Conservation (phyloP, 441 rosid genomes). For the Gossypium gossypioides region DNA sequence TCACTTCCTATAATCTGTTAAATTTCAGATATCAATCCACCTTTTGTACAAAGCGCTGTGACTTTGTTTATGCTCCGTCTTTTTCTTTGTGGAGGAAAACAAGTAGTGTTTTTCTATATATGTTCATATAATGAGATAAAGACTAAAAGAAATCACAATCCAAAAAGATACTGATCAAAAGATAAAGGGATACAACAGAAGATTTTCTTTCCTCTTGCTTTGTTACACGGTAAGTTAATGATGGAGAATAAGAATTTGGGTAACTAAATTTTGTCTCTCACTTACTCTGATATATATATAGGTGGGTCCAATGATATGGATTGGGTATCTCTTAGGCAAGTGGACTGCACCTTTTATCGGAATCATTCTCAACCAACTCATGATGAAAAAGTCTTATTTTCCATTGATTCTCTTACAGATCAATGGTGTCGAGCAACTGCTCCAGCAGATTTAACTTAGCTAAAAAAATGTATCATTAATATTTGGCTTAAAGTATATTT, state of each 20-base stretch:
- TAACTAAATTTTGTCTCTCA: background rate
- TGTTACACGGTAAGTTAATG: background rate
- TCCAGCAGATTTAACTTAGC: no score
- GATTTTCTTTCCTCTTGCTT: background rate
- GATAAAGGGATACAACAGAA: background rate
- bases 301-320: background rate
- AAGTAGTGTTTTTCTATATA: background rate
- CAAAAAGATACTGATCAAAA: background rate
- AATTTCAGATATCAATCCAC: background rate
- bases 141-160: background rate
- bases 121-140: background rate
- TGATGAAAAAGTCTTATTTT: background rate
- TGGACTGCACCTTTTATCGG: background rate
- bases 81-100: background rate
- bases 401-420: background rate
- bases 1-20: background rate
- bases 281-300: background rate
- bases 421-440: no score
- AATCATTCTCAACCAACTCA: background rate
- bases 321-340: background rate
- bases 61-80: background rate
- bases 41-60: background rate
- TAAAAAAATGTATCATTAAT: no score
- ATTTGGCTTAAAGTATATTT: no score
- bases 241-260: background rate